A percentile compares a stretch with the other conserved stretches of the same genome.
Evolutionary conservation across 306 rosid species (phyloP).

Genomic region (Hippophae rhamnoides): DNA sequence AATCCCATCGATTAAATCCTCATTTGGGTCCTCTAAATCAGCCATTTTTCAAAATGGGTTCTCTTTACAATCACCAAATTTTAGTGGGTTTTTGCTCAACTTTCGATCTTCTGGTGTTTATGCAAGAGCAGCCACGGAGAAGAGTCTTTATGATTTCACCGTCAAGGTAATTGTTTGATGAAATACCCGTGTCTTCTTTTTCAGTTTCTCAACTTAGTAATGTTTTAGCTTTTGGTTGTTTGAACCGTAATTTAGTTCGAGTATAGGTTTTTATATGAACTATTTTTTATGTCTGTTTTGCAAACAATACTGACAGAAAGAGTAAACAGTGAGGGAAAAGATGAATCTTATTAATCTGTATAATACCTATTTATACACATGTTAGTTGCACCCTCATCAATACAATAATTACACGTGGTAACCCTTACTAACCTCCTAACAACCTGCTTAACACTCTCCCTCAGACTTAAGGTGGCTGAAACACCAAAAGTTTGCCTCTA

Average conservation of each 20-base stretch:
- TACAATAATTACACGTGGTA: too few species aligned
- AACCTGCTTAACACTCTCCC: too few species aligned
- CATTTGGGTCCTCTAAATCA: slow-evolving; percentile 57
- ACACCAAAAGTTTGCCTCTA: too few species aligned
- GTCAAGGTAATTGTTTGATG: slow-evolving; percentile 49
- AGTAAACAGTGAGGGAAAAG: not conserved
- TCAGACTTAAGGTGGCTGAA: too few species aligned
- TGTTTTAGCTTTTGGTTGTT: not conserved
- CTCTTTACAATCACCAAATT: slow-evolving; percentile 25
- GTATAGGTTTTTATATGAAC: not conserved
- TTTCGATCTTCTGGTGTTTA: slow-evolving; percentile 38
- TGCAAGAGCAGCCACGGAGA: slow-evolving; percentile 75
- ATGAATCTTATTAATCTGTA: too few species aligned
- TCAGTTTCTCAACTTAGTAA: not conserved
- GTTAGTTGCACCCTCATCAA: too few species aligned
- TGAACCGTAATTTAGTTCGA: not conserved
- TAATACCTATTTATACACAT: too few species aligned
- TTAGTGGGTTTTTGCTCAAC: slow-evolving; percentile 22
- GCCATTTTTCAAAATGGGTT: slow-evolving; percentile 34
- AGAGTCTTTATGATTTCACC: slow-evolving; percentile 67
- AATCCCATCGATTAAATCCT: slow-evolving; percentile 34
- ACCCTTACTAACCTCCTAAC: too few species aligned
- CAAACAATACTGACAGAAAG: not conserved
- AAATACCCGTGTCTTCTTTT: too few species aligned
- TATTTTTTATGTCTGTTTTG: not conserved